Base-by-base conservation (phyloP, 1,139 yeast genomes). In the Diutina scorzettiae region DNA sequence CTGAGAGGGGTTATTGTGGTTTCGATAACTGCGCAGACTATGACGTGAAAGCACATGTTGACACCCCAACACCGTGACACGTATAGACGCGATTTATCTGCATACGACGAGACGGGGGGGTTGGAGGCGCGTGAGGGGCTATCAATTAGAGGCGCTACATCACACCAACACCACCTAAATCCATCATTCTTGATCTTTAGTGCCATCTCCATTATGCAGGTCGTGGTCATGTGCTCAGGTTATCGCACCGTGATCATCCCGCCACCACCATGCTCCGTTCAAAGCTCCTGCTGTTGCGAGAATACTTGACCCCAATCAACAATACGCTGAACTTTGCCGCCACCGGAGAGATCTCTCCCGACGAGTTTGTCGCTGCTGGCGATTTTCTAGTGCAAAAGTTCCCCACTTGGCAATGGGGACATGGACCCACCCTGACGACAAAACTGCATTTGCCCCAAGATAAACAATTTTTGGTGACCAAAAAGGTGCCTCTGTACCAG, bases 321-420 rank as follows among this genome's bases (percentile, higher is more conserved):
- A 86, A 87, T 58, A 73, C 67, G 18, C 86, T 96, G 23, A 85
- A 91, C 36, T 91, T 87, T 62, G 69, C 77, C 44, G 63, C 71
- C 41, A 84, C 96, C 0, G 98, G 98, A 3, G 93, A 89, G 58
- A 80, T 91, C 44, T 82, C 95, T 1, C 97, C 97, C 2, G 95
- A 84, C 46, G 96, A 89, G 58, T 89, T 87, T 60, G 87, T 86
- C 8, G 69, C 66, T 44, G 96, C 96, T 5, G 96, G 97, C n/a
- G 96, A 89, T 54, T 87, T 84, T 57, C 64, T 91, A 47, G 91
- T 81, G 30, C 78, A 77, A 60, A 84, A 84, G 66, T 91, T 93
- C 59, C 97, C 98, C 2, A 93, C 97, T 0, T 91, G 99, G 98
- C 76, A 79, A 49, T 91, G 99, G 98, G 70, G 81, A 6, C 64